Conservation (phyloP, 2,329 filamentous ascomycete species). For the Fusarium sp. region DNA sequence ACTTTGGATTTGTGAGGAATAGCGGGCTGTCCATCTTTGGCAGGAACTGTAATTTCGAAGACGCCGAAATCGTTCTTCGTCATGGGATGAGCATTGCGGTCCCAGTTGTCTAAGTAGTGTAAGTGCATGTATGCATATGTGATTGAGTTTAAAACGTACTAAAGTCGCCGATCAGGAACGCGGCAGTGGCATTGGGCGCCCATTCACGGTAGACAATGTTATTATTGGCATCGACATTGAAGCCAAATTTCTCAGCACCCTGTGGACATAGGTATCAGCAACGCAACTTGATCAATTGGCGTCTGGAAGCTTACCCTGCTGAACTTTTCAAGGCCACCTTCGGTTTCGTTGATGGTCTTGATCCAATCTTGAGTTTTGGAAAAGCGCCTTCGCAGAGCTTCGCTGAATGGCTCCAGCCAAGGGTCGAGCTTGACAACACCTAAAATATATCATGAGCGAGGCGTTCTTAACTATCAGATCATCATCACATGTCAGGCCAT, state of each 20-base stretch:
- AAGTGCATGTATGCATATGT: slow-evolving; percentile 34
- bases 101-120: slow-evolving; percentile 79
- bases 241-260: slow-evolving; percentile 88
- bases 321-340: slow-evolving; percentile 93
- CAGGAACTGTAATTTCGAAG: slow-evolving; percentile 84
- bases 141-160: slow-evolving; percentile 67
- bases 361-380: slow-evolving; percentile 88
- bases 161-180: slow-evolving; percentile 93
- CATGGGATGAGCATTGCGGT: slow-evolving; percentile 86
- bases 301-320: slow-evolving; percentile 71
- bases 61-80: slow-evolving; percentile 86
- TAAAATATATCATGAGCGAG: slow-evolving; percentile 53
- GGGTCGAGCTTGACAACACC: slow-evolving; percentile 90
- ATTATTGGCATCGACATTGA: slow-evolving; percentile 84
- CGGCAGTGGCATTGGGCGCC: slow-evolving; percentile 89
- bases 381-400: slow-evolving; percentile 80
- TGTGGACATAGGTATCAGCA: slow-evolving; percentile 51
- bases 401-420: slow-evolving; percentile 88
- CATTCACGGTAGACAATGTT: slow-evolving; percentile 95
- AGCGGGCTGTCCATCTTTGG: slow-evolving; percentile 77
- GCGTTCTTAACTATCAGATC: slow-evolving; percentile 37
- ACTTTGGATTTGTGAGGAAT: slow-evolving; percentile 96
- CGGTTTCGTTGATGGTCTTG: slow-evolving; percentile 80
- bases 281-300: background rate
- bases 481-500: slow-evolving; percentile 34